Evolutionary conservation across 306 rosid genomes (phyloP), one percentile per base, ranked within the genome.

Genomic region (Betula pendula): DNA sequence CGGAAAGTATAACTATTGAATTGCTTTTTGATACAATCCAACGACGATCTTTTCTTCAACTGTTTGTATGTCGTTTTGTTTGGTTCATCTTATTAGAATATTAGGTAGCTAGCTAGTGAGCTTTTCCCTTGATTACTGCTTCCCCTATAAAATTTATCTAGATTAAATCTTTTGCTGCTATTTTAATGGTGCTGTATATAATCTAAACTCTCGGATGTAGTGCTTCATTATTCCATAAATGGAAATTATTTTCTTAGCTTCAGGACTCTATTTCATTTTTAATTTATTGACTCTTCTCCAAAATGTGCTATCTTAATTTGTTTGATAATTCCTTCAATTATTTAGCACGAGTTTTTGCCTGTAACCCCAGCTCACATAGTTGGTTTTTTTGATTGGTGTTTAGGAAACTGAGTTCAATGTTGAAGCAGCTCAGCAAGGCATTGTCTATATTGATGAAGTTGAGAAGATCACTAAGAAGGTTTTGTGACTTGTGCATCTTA

Each of bases 391-490:
- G n/a, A 68, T 80, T 70, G 74, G 42, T 70, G 73, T n/a, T 77
- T 73, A 90, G 95, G 95, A 90, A 86, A 90, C 92, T 29, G 87
- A 88, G 71, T 90, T 86, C 82, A 77, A 88, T 77, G 92, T 90
- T 70, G 89, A 88, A 86, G 87, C 84, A 66, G 92, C 95, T 81
- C 88, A 90, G 74, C 88, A 70, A 67, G 95, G 95, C 81, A 90
- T 90, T 70, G 89, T 88, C 45, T 90, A 90, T 74, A 79, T 90
- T 73, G 95, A 88, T 50, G 95, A 90, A 86, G 89, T 90, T 76
- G 95, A 90, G 79, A 90, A 90, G 85, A 86, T 90, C 70, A 83
- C 90, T 25, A 90, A 83, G 85, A 90, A 84, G 95, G 95, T n/a
- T 89, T 73, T 19, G 9, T 44, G 5, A 31, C 60, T 52, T n/a